Percentiles rank a stretch among this genome's conserved stretches.
phyloP scores from a whole-genome alignment of 2,329 filamentous ascomycete species.

The Grosmannia huntii region DNA sequence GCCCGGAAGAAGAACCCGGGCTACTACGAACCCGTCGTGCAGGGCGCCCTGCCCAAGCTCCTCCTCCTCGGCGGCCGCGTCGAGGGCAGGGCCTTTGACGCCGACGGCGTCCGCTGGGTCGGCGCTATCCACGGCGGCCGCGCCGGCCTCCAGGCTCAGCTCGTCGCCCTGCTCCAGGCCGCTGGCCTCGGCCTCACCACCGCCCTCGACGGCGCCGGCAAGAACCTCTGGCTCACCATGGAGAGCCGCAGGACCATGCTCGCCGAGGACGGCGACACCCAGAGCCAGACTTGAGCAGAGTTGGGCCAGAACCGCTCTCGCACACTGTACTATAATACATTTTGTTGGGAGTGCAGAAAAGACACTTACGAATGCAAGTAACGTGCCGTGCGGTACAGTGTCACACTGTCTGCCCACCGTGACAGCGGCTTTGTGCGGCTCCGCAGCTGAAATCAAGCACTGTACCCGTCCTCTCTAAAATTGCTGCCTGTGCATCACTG shows the following conservation, averaged over 20 bases:
- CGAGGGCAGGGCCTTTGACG: conserved; percentile 74
- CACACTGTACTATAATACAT: neutral
- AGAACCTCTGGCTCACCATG: conserved; percentile 76
- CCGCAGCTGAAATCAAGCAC: neutral
- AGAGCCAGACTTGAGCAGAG: conserved; percentile 12
- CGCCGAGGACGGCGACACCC: conserved; percentile 40
- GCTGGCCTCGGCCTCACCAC: conserved; percentile 65
- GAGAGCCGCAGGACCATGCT: conserved; percentile 71
- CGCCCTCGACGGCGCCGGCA: conserved; percentile 66
- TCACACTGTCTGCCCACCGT: neutral
- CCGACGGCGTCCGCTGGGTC: conserved; percentile 51
- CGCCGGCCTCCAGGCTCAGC: conserved; percentile 65
- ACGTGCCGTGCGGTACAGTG: neutral
- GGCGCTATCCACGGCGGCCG: conserved; percentile 71
- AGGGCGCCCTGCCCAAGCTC: conserved; percentile 75
- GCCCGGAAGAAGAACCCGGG: conserved; percentile 62
- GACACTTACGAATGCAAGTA: too few species aligned
- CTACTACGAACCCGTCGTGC: conserved; percentile 68
- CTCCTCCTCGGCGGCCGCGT: conserved; percentile 76
- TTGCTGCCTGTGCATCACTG: neutral
- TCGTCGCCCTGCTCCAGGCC: conserved; percentile 69
- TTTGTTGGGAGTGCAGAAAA: too few species aligned
- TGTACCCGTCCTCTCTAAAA: too few species aligned
- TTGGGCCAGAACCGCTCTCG: neutral
- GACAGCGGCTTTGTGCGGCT: neutral